These are phyloP conservation scores for Centrapalus pauciflorus DNA, from an alignment of 129 eudicot genomes.

Conservation along the genomic window DNA sequence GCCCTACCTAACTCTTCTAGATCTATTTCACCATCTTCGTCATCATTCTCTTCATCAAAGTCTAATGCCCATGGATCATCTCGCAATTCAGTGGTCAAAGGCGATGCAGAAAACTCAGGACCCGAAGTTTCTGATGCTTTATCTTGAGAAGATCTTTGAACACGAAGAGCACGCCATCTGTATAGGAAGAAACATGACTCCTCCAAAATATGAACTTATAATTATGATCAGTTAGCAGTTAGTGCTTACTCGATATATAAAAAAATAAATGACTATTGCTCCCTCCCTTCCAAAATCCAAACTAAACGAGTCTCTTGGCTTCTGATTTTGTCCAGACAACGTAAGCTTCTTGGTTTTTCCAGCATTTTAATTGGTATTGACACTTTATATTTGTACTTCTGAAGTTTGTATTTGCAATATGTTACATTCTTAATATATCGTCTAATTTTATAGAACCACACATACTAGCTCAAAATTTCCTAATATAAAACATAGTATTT, in stretches of 20 bases:
- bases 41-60: constrained; percentile 36
- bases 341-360: not conserved
- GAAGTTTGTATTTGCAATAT: not conserved
- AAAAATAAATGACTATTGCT: not conserved
- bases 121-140: constrained; percentile 21
- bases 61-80: constrained; percentile 58
- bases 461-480: not conserved
- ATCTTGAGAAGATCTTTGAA: constrained; percentile 42
- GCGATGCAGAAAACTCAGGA: constrained; percentile 24
- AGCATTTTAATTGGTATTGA: not conserved
- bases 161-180: constrained; percentile 90
- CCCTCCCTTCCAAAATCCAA: not conserved
- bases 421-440: not conserved
- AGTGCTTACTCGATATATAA: not conserved
- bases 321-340: not conserved
- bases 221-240: not conserved
- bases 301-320: not conserved
- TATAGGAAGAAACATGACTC: constrained; percentile 8
- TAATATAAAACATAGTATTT: not conserved
- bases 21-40: constrained; percentile 51
- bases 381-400: not conserved
- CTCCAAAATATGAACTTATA: not conserved
- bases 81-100: constrained; percentile 32
- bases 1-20: constrained; percentile 68
- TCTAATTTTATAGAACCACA: not conserved